These are phyloP conservation scores for Oldenlandia corymbosa DNA, from an alignment of 257 asterid species.

Conservation along the genomic window DNA sequence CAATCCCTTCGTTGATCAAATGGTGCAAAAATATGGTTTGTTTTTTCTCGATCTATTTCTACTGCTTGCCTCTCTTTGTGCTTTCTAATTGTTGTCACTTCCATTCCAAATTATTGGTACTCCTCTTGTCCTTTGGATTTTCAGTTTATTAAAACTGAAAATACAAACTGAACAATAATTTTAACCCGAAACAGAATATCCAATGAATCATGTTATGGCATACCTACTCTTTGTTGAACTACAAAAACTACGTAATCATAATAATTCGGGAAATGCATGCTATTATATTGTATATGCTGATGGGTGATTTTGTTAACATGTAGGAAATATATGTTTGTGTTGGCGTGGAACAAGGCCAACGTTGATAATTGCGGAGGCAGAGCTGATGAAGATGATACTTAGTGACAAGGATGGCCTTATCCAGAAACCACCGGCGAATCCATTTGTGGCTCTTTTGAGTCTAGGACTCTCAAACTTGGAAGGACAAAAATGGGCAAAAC, in stretches of 20 bases:
- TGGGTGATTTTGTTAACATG: neutral
- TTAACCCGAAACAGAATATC: too few species aligned
- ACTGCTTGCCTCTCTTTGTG: too few species aligned
- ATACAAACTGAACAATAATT: too few species aligned
- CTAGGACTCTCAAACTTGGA: constrained; percentile 27
- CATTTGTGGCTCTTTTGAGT: constrained; percentile 19
- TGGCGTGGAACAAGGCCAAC: constrained; percentile 28
- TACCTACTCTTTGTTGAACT: too few species aligned
- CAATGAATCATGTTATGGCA: too few species aligned
- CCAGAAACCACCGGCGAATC: constrained; percentile 21
- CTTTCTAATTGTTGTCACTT: too few species aligned
- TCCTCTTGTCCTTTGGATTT: too few species aligned
- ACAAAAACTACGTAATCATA: too few species aligned
- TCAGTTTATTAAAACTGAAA: too few species aligned
- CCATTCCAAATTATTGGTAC: too few species aligned
- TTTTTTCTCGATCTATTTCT: neutral
- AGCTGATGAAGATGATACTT: constrained; percentile 13
- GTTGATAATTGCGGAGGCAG: constrained; percentile 25
- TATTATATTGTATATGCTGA: neutral
- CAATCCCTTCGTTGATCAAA: constrained; percentile 20
- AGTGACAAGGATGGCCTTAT: constrained; percentile 6
- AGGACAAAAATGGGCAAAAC: constrained; percentile 27
- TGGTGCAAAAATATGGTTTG: constrained; percentile 26
- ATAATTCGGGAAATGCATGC: too few species aligned
- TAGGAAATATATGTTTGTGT: constrained; percentile 21